These are phyloP conservation scores for Fusarium temperatum DNA, from an alignment of 2,329 filamentous ascomycete species.

Conservation along the genomic window DNA sequence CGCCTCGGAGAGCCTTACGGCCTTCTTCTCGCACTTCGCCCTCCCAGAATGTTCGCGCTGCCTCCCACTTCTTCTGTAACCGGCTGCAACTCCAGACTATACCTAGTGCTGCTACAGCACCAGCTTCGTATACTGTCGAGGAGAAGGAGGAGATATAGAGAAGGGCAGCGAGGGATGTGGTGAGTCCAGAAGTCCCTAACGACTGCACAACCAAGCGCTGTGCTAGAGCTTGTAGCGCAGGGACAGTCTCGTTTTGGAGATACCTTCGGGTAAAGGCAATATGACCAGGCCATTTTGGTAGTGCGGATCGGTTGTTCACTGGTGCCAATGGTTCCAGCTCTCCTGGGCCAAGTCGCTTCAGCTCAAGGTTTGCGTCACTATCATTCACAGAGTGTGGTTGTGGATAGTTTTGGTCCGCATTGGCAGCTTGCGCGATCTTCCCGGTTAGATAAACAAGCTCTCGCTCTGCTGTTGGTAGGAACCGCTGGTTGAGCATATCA, in stretches of 20 bases:
- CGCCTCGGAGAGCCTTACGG: slow-evolving; percentile 66
- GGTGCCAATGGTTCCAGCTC: slow-evolving; percentile 41
- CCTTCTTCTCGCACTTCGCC: slow-evolving; percentile 73
- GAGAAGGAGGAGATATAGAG: slow-evolving; percentile 66
- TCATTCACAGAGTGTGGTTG: slow-evolving; percentile 46
- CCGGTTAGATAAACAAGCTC: slow-evolving; percentile 86
- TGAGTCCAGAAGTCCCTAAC: slow-evolving; percentile 74
- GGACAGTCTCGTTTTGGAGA: slow-evolving; percentile 72
- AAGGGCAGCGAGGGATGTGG: slow-evolving; percentile 62
- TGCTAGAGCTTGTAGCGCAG: slow-evolving; percentile 75
- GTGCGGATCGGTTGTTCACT: slow-evolving; percentile 25
- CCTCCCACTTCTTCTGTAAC: slow-evolving; percentile 71
- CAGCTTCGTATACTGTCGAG: slow-evolving; percentile 66
- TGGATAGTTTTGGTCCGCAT: slow-evolving; percentile 44
- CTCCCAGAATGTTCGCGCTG: slow-evolving; percentile 69
- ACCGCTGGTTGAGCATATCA: slow-evolving; percentile 79
- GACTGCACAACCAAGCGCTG: slow-evolving; percentile 81
- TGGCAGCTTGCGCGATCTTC: slow-evolving; percentile 66
- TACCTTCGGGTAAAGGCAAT: slow-evolving; percentile 77
- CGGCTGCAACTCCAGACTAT: slow-evolving; percentile 66
- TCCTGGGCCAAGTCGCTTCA: slow-evolving; percentile 36
- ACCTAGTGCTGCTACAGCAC: slow-evolving; percentile 69
- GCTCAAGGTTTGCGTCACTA: neutral
- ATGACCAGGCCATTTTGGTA: slow-evolving; percentile 74
- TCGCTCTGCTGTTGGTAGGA: slow-evolving; percentile 81